Percentiles rank a stretch among this genome's conserved stretches.
Conservation (phyloP, 2,329 filamentous ascomycete genomes). For the Aschersonia sp. region DNA sequence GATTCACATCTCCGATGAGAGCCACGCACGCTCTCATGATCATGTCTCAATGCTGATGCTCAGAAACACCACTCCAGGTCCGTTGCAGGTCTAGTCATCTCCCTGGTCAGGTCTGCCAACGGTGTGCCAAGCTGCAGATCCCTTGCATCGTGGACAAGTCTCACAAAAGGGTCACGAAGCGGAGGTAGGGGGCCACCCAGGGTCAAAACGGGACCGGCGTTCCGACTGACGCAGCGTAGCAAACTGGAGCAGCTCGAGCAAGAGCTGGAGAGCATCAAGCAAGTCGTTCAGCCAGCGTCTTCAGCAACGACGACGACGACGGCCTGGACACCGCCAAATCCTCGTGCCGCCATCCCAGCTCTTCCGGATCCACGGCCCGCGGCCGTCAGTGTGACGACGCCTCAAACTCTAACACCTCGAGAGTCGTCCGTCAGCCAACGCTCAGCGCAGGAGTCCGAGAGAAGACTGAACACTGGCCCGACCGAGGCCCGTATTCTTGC, state of each 20-base stretch:
- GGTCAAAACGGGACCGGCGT: neutral
- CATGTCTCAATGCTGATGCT: neutral
- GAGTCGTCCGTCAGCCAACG: slow-evolving; percentile 8
- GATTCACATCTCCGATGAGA: too few species aligned
- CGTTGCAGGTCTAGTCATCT: slow-evolving; percentile 26
- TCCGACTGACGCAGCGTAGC: slow-evolving; percentile 14
- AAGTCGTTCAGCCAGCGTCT: slow-evolving; percentile 25
- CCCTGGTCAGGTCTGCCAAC: slow-evolving; percentile 25
- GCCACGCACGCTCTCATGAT: too few species aligned
- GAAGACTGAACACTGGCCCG: slow-evolving; percentile 11
- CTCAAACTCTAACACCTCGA: slow-evolving; percentile 11
- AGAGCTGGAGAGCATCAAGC: slow-evolving; percentile 39
- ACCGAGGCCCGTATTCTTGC: slow-evolving; percentile 28
- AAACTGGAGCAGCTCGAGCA: slow-evolving; percentile 40
- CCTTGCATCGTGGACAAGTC: slow-evolving; percentile 30
- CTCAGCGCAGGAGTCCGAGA: slow-evolving; percentile 6
- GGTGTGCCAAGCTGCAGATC: slow-evolving; percentile 28
- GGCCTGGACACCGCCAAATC: slow-evolving; percentile 14
- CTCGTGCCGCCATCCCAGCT: slow-evolving; percentile 11
- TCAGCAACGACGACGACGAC: slow-evolving; percentile 6
- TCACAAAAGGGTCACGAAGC: slow-evolving; percentile 29
- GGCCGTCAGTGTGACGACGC: slow-evolving; percentile 3
- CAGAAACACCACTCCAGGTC: slow-evolving; percentile 15
- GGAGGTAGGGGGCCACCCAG: slow-evolving; percentile 18
- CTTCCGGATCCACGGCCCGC: slow-evolving; percentile 8